Evolutionary conservation across 1,284 basidiomycete genomes (phyloP).

Genomic region (Ustilago shanxiensis): DNA sequence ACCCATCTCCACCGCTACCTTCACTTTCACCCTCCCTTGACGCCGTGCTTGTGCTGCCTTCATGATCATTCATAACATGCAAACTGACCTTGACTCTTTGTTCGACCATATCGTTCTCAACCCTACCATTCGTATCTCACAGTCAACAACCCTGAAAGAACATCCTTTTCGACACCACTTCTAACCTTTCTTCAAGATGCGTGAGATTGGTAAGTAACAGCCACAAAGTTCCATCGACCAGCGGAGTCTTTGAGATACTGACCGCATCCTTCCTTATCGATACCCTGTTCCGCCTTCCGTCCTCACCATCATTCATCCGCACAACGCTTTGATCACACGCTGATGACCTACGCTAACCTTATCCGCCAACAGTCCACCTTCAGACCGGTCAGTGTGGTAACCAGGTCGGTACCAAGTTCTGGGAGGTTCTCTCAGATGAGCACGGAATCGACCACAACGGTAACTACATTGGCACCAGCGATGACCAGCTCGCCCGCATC

Average conservation of each 20-base stretch:
- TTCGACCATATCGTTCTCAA: background rate
- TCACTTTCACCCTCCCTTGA: too few relatives aligned
- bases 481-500: slow-evolving; percentile 97
- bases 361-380: slow-evolving; percentile 61
- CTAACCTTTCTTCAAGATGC: slow-evolving; percentile 51
- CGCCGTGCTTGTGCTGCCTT: background rate
- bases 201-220: slow-evolving; percentile 55
- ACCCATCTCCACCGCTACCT: too few relatives aligned
- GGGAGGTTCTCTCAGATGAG: slow-evolving; percentile 96
- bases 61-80: background rate
- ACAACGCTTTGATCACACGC: too few relatives aligned
- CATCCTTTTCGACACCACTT: slow-evolving; percentile 24
- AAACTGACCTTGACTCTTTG: slow-evolving; percentile 8
- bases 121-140: background rate
- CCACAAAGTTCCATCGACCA: background rate
- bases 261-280: slow-evolving; percentile 3
- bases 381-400: slow-evolving; percentile 71
- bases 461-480: slow-evolving; percentile 87
- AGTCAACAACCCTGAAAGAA: slow-evolving; percentile 31
- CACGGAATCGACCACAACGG: slow-evolving; percentile 95
- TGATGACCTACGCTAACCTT: too few relatives aligned
- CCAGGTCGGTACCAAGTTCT: slow-evolving; percentile 86
- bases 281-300: background rate
- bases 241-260: background rate
- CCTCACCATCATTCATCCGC: background rate